Evolutionary conservation across 2,329 filamentous ascomycete genomes (phyloP).

Genomic region (Aaosphaeria pasadenensis): DNA sequence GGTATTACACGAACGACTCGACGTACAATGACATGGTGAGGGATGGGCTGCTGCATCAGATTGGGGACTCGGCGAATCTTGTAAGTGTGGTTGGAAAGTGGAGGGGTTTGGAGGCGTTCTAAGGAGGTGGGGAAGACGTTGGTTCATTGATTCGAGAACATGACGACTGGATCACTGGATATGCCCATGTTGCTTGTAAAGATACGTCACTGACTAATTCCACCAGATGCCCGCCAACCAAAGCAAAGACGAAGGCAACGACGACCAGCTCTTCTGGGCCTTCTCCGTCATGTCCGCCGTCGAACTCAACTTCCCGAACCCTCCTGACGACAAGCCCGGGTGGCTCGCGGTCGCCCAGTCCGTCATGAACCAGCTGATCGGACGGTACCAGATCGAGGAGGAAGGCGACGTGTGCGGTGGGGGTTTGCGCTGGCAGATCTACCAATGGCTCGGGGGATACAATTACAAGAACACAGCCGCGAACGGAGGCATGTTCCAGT

Average conservation of each 20-base stretch:
- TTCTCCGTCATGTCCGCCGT: slow-evolving; percentile 56
- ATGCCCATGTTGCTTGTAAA: neutral
- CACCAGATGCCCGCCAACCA: slow-evolving; percentile 32
- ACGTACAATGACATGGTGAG: slow-evolving; percentile 67
- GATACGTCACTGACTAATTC: neutral
- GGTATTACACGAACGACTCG: slow-evolving; percentile 74
- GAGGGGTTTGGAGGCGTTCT: neutral
- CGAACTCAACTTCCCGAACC: slow-evolving; percentile 47
- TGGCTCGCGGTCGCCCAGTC: slow-evolving; percentile 45
- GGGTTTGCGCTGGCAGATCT: slow-evolving; percentile 38
- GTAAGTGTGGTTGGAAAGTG: slow-evolving; percentile 8
- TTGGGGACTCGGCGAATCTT: slow-evolving; percentile 26
- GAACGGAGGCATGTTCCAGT: slow-evolving; percentile 38
- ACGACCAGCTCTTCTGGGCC: slow-evolving; percentile 59
- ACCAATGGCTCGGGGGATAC: slow-evolving; percentile 31
- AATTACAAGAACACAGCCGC: slow-evolving; percentile 39
- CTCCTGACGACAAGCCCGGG: slow-evolving; percentile 36
- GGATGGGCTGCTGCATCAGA: slow-evolving; percentile 41
- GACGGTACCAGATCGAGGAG: slow-evolving; percentile 26
- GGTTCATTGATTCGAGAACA: neutral
- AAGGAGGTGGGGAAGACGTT: no score
- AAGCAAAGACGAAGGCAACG: slow-evolving; percentile 49
- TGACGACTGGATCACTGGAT: neutral
- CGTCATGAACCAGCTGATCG: slow-evolving; percentile 37
- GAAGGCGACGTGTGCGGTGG: slow-evolving; percentile 24